A percentile compares a stretch with the other conserved stretches of the same genome.
These are phyloP conservation scores for Wickerhamiella parazyma DNA, from an alignment of 805 yeast genomes.

Conservation along the genomic window DNA sequence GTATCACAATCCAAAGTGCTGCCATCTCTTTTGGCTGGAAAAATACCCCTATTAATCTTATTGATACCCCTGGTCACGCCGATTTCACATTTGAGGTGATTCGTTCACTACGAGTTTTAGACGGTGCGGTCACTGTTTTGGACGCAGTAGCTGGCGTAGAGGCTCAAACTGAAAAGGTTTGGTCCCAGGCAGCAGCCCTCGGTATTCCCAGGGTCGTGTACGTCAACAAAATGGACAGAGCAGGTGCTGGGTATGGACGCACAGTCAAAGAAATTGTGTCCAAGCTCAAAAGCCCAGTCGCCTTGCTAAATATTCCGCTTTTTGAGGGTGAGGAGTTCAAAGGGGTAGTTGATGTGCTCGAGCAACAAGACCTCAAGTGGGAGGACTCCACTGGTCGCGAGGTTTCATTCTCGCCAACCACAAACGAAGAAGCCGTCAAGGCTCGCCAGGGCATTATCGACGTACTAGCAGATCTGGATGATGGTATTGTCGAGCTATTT, in stretches of 20 bases:
- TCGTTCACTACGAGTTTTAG: constrained; percentile 76
- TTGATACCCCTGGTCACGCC: constrained; percentile 97
- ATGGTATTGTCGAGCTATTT: constrained; percentile 58
- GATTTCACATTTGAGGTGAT: constrained; percentile 93
- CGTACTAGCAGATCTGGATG: constrained; percentile 72
- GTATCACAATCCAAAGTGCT: constrained; percentile 93
- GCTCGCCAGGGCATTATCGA: constrained; percentile 72
- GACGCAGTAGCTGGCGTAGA: constrained; percentile 98
- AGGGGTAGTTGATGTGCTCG: constrained; percentile 67
- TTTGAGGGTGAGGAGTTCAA: constrained; percentile 43
- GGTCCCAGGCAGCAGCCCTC: constrained; percentile 67
- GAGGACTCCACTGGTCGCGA: constrained; percentile 35
- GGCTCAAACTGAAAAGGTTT: constrained; percentile 94
- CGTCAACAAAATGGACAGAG: constrained; percentile 91
- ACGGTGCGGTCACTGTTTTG: constrained; percentile 83
- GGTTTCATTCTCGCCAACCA: constrained; percentile 31
- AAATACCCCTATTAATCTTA: constrained; percentile 59
- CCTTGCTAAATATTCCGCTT: constrained; percentile 63
- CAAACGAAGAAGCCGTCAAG: constrained; percentile 33
- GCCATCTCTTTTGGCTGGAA: constrained; percentile 89
- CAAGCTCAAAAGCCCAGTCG: constrained; percentile 61
- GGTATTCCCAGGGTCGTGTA: constrained; percentile 65
- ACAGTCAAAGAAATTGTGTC: constrained; percentile 74
- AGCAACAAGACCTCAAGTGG: constrained; percentile 43
- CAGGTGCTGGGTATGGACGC: constrained; percentile 87